phyloP scores from a whole-genome alignment of 2,329 filamentous ascomycete species.

The Arthrobotrys musiformis region DNA sequence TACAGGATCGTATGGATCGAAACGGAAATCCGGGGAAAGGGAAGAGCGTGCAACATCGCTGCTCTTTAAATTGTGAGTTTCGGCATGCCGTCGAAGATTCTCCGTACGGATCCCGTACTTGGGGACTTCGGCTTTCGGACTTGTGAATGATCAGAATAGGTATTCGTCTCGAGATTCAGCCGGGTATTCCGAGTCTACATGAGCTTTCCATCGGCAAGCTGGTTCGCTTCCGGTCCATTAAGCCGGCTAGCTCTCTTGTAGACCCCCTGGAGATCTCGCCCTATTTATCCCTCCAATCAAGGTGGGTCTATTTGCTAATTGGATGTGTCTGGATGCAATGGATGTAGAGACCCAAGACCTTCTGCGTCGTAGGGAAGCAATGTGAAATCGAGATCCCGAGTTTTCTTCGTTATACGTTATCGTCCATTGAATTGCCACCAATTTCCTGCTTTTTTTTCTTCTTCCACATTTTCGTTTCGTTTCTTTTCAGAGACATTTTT shows the following conservation, averaged over 20 bases:
- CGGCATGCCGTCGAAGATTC: constrained; percentile 17
- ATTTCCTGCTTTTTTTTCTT: not conserved
- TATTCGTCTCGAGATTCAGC: constrained; percentile 47
- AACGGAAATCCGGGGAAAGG: constrained; percentile 12
- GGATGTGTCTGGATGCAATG: constrained; percentile 12
- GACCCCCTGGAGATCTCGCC: constrained; percentile 43
- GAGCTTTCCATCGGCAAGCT: constrained; percentile 33
- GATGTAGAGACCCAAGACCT: not conserved
- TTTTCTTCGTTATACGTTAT: constrained; percentile 55
- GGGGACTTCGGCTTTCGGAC: not conserved
- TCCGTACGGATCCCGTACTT: not conserved
- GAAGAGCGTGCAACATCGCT: not conserved
- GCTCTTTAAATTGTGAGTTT: constrained; percentile 16
- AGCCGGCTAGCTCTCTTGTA: constrained; percentile 18
- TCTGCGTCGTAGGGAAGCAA: not conserved
- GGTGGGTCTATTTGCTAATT: constrained; percentile 39
- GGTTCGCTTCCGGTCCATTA: constrained; percentile 37
- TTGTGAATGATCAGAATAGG: not conserved
- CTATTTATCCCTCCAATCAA: constrained; percentile 54
- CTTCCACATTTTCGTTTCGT: not conserved
- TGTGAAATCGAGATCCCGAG: constrained; percentile 34
- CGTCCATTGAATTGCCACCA: not conserved
- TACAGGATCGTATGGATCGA: not conserved
- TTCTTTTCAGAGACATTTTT: not conserved
- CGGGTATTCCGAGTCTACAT: constrained; percentile 40